A percentile compares a stretch with the other conserved stretches of the same genome.
Evolutionary conservation across 306 rosid species (phyloP).

Genomic region (Trichosanthes cucumerina): DNA sequence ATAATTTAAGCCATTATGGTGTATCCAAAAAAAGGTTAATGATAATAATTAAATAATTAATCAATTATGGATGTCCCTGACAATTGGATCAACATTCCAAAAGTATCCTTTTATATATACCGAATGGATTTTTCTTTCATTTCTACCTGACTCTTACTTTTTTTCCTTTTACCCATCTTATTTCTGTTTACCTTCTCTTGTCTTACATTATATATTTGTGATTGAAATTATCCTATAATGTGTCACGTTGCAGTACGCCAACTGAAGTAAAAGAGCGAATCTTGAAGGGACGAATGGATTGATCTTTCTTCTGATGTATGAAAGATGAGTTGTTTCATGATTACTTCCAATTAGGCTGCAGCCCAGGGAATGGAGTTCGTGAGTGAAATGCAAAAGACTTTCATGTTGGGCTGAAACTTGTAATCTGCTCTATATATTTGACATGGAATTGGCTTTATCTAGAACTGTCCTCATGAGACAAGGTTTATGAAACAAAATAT

Average conservation of each 20-base stretch:
- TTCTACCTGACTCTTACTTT: neutral
- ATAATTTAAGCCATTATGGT: neutral
- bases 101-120: neutral
- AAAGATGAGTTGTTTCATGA: neutral
- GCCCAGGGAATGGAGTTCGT: neutral
- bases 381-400: conserved; percentile 6
- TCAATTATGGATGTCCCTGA: neutral
- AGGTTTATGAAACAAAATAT: neutral
- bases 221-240: conserved; percentile 5
- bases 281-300: conserved; percentile 97
- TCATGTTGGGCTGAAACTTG: conserved; percentile 4
- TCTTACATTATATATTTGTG: neutral
- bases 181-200: neutral
- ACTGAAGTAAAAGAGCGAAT: conserved; percentile 86
- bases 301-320: conserved; percentile 6
- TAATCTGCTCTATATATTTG: conserved; percentile 1
- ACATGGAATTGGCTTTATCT: conserved; percentile 18
- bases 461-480: conserved; percentile 5
- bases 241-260: conserved; percentile 56
- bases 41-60: neutral
- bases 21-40: neutral
- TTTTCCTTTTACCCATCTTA: neutral
- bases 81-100: neutral
- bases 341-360: neutral
- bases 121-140: neutral